Conservation (phyloP, 169 alveolate genomes). For the Cryptosporidium canis region DNA sequence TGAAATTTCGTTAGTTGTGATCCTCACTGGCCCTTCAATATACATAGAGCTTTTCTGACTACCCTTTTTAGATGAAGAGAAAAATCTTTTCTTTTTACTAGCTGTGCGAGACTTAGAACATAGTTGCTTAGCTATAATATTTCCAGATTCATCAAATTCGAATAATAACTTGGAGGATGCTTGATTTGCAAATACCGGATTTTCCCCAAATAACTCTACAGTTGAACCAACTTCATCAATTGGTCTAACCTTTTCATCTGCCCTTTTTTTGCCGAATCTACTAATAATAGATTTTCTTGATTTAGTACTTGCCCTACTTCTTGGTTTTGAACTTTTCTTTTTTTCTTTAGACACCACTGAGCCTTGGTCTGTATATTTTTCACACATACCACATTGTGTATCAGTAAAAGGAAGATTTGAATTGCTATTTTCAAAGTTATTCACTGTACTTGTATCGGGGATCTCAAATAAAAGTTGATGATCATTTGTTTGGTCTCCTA, state of each 20-base stretch:
- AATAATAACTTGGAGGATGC: neutral
- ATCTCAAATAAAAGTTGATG: too few relatives aligned
- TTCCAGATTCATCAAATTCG: neutral
- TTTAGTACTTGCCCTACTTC: neutral
- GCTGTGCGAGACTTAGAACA: neutral
- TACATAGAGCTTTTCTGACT: too few relatives aligned
- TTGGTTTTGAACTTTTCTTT: neutral
- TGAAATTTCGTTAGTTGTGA: too few relatives aligned
- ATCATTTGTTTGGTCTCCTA: neutral
- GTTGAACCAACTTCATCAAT: neutral
- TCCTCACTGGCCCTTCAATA: too few relatives aligned
- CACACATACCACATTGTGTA: neutral
- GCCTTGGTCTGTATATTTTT: neutral
- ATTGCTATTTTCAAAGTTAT: neutral
- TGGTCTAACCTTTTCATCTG: neutral
- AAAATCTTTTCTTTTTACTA: too few relatives aligned
- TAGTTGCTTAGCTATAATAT: neutral
- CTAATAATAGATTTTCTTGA: neutral
- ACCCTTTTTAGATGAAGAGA: too few relatives aligned
- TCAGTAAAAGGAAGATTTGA: neutral
- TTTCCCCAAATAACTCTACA: neutral
- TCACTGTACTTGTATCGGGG: neutral
- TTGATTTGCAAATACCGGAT: neutral
- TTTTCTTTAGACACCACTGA: neutral
- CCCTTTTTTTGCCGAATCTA: neutral